Base-by-base conservation (phyloP, 305 asterid genomes). In the Rubia peregrina region DNA sequence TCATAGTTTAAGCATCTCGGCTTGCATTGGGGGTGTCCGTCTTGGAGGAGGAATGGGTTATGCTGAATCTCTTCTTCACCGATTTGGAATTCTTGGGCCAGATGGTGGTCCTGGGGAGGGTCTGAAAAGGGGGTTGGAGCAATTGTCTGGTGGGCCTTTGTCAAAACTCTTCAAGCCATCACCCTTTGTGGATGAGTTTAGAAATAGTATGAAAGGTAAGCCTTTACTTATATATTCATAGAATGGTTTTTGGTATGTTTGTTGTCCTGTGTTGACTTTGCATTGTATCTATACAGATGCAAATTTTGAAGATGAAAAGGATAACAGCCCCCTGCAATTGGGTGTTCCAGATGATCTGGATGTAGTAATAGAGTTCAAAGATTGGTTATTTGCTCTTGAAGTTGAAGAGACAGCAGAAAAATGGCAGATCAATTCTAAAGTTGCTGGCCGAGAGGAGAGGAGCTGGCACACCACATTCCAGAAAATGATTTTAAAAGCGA, bases 91-190 rank as follows among this genome's bases (percentile, higher is more conserved):
- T 84, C 87, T 91, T 75, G 92, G 92, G 55, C 91, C 97, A 70
- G 97, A 90, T 83, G 99, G 99, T 73, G 98, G 98, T 70, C 99
- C 99, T 46, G 98, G 99, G 74, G 87, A 85, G 73, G 95, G 94
- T 81, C 96, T 95, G 69, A 85, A 85, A 16, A 95, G 81, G 82
- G 96, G 98, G 67, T 77, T 95, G 77, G 85, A 88, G 77, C 95
- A 87, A 70, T 85, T 95, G 78, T 84, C 96, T 72, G 79, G 82
- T 55, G 99, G 99, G 67, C 99, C 99, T 80, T 80, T 95, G 65
- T 75, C 92, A 36, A 90, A 88, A 81, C 89, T 95, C 80, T 89
- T 95, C 75, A 81, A 87, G 78, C 80, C 96, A 71, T 85, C 99
- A 42, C 89, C 95, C 64, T 73, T 78, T 38, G 76, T 76, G 78